phyloP scores from a whole-genome alignment of 371 early-diverging fungal genomes.

The Entomophthora muscae region DNA sequence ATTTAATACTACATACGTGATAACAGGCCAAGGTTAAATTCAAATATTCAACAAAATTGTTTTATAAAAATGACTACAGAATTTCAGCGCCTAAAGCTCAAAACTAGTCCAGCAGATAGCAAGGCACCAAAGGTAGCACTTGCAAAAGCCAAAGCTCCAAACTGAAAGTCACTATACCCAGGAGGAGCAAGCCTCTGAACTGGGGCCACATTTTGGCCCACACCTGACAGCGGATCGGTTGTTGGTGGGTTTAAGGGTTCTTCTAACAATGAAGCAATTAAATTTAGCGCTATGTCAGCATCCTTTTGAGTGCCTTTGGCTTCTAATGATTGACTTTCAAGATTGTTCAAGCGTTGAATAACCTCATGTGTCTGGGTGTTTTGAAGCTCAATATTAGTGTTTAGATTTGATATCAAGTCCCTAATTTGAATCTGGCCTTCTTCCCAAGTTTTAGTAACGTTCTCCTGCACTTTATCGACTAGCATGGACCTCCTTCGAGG shows the following conservation, averaged over 20 bases:
- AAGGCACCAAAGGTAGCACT: not conserved
- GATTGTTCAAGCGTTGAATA: not conserved
- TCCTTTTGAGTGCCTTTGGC: not conserved
- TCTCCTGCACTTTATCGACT: slow-evolving; percentile 48
- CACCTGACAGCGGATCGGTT: not conserved
- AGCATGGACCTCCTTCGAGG: slow-evolving; percentile 51
- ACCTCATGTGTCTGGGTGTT: not conserved
- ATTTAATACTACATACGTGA: too few species aligned
- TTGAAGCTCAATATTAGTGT: not conserved
- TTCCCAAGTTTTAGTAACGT: slow-evolving; percentile 8
- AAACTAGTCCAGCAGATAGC: not conserved
- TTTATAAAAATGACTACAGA: too few species aligned
- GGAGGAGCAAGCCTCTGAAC: not conserved
- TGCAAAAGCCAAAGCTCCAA: not conserved
- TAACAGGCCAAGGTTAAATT: too few species aligned
- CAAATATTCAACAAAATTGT: too few species aligned
- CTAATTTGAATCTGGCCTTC: not conserved
- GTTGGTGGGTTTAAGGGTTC: not conserved
- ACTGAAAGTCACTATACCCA: not conserved
- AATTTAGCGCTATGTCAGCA: not conserved
- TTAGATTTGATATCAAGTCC: not conserved
- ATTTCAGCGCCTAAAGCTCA: not conserved
- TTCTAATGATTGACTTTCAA: not conserved
- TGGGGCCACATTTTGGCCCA: not conserved
- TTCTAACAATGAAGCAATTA: not conserved